A percentile compares a stretch with the other conserved stretches of the same genome.
Evolutionary conservation across 177 flowering plant genomes (phyloP).

Genomic region (Vitis hybrid): DNA sequence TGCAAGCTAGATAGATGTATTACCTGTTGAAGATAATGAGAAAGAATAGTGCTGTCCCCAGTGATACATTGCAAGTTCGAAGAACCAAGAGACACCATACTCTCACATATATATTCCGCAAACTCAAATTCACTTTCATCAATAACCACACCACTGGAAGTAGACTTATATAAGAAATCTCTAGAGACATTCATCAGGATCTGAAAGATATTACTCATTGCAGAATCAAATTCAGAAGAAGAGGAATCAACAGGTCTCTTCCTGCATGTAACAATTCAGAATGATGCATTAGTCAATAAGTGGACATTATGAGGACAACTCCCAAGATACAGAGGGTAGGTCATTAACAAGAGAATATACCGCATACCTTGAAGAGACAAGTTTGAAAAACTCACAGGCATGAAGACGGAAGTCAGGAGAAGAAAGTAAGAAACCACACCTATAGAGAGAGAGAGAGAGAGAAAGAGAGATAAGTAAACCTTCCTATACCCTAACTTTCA

Average conservation of each 20-base stretch:
- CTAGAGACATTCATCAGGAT: slow-evolving; percentile 69
- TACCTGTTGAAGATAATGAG: slow-evolving; percentile 83
- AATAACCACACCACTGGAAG: slow-evolving; percentile 33
- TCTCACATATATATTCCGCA: slow-evolving; percentile 89
- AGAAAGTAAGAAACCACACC: slow-evolving; percentile 85
- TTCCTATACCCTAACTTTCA: neutral
- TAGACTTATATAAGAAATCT: slow-evolving; percentile 55
- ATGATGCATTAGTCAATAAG: slow-evolving; percentile 8
- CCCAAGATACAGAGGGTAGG: too few species aligned
- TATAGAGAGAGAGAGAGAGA: slow-evolving; percentile 20
- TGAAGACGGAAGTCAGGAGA: slow-evolving; percentile 89
- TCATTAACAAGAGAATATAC: slow-evolving; percentile 4
- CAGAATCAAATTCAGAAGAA: slow-evolving; percentile 76
- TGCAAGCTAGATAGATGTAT: slow-evolving; percentile 1
- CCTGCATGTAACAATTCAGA: slow-evolving; percentile 48
- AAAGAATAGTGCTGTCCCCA: slow-evolving; percentile 42
- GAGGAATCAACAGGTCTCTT: slow-evolving; percentile 73
- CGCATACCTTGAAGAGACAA: slow-evolving; percentile 77
- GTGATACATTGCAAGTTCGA: slow-evolving; percentile 72
- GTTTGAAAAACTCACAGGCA: slow-evolving; percentile 97
- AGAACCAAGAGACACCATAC: slow-evolving; percentile 88
- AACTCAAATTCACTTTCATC: slow-evolving; percentile 91
- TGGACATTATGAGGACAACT: neutral
- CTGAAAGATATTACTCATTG: slow-evolving; percentile 69
- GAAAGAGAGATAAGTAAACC: slow-evolving; percentile 8